Percentiles rank a stretch among this genome's conserved stretches.
Conservation (phyloP, 2,329 filamentous ascomycete species). For the Tolypocladium ophioglossoides region DNA sequence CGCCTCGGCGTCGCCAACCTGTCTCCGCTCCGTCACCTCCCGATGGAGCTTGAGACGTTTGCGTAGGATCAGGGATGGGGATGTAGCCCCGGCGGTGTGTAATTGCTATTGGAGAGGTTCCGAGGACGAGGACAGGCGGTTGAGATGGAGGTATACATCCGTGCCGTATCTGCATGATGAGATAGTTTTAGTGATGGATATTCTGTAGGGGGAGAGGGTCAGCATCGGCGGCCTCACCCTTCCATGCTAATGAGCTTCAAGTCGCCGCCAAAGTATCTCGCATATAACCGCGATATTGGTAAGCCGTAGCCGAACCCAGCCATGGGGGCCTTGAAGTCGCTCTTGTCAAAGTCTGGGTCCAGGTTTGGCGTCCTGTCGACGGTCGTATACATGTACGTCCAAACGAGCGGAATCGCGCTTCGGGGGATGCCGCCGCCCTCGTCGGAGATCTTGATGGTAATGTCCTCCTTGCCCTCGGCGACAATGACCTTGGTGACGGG, state of each 20-base stretch:
- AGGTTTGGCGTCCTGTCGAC: slow-evolving; percentile 91
- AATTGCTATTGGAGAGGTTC: slow-evolving; percentile 92
- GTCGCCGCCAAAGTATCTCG: slow-evolving; percentile 94
- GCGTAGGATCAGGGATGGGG: slow-evolving; percentile 32
- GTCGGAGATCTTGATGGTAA: slow-evolving; percentile 96
- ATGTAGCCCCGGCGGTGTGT: slow-evolving; percentile 34
- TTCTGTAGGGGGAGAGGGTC: background rate
- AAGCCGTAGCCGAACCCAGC: slow-evolving; percentile 97
- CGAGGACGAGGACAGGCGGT: slow-evolving; percentile 87
- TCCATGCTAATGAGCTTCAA: slow-evolving; percentile 99
- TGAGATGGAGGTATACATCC: slow-evolving; percentile 95
- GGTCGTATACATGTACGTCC: slow-evolving; percentile 99
- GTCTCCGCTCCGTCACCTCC: slow-evolving; percentile 77
- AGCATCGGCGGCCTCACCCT: slow-evolving; percentile 51
- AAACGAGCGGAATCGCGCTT: slow-evolving; percentile 91
- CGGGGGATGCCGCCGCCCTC: slow-evolving; percentile 93
- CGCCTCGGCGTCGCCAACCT: slow-evolving; percentile 80
- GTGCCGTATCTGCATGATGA: slow-evolving; percentile 68
- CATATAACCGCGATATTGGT: slow-evolving; percentile 88
- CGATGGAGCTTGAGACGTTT: slow-evolving; percentile 54
- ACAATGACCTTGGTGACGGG: slow-evolving; percentile 96
- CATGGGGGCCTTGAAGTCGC: slow-evolving; percentile 98
- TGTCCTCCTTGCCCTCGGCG: slow-evolving; percentile 94
- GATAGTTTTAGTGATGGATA: slow-evolving; percentile 4
- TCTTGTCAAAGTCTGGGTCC: slow-evolving; percentile 97